Evolutionary conservation across 2,329 filamentous ascomycete genomes (phyloP), one percentile per base, ranked within the genome.

Genomic region (Hyphodiscus sp.): DNA sequence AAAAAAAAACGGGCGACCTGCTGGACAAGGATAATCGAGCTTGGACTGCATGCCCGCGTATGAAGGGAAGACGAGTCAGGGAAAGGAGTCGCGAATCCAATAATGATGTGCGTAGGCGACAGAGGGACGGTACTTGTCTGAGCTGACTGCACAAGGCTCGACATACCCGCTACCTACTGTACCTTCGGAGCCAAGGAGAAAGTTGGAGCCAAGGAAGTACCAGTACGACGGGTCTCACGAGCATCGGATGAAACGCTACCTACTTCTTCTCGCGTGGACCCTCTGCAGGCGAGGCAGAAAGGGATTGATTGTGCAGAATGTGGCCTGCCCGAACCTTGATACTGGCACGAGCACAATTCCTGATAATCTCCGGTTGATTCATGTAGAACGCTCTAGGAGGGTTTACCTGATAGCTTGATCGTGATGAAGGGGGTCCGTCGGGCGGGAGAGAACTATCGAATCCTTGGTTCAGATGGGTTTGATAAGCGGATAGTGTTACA

Each of bases 11-110:
- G n/a, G n/a, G n/a, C n/a, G 11, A 30, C 41, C 51, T 19, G 41
- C 48, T 46, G 49, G 47, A 49, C 26, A 49, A 55, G 52, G 53
- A 50, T 50, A 47, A 9, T 15, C 47, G 49, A 56, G 58, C 60
- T 61, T 56, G 58, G 60, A 54, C 57, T 50, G 45, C 33, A 38
- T 38, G 33, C 11, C 29, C 33, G 11, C 16, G 33, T 38, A 2
- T 33, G 13, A 13, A 8, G 23, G 23, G 23, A 26, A 10, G 33
- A 38, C 11, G 33, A 38, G 33, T 38, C 33, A n/a, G 33, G 33
- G 11, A n/a, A 38, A 5, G 2, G 16, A 38, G 2, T 38, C 11
- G 16, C 11, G 33, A 6, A 38, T 38, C 33, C 11, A 5, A 38
- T 33, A 7, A 33, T 33, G 20, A 49, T 11, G 41, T 51, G 23